Evolutionary conservation across 2,329 filamentous ascomycete genomes (phyloP), one percentile per base, ranked within the genome.

Genomic region (Penicillium olsonii): DNA sequence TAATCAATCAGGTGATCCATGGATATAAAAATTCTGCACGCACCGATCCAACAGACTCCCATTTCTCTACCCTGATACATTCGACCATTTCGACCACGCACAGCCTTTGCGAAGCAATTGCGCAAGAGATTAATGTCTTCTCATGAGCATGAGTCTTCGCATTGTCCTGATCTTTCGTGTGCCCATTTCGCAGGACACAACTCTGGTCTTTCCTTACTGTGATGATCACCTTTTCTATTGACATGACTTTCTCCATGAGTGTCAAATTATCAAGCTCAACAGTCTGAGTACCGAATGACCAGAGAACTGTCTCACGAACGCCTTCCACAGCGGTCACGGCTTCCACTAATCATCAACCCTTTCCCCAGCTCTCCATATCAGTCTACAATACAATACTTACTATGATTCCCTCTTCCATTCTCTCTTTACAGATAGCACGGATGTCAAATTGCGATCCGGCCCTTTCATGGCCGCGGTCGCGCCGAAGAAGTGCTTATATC

Each of bases 371-470:
- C 4, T 17, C 19, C 18, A 46, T 46, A 46, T 37, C 31, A n/a
- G 24, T n/a, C n/a, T n/a, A 35, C n/a, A 48, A 48, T 37, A 20
- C 39, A 44, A 43, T 29, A 43, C 45, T 48, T 37, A 24, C 45
- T 14, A 19, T 37, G 14, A 24, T 37, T 29, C n/a, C n/a, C 22
- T 14, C 12, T 27, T 27, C 17, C 24, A 15, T 42, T 29, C 2
- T n/a, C 31, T 5, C 35, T 41, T 45, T 34, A 92, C 18, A 29
- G 12, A 42, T 48, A 48, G 45, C 92, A 96, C 89, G 88, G 89
- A 96, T 96, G 92, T 96, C 91, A 96, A 96, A 96, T 96, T 96
- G 85, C 92, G 94, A 92, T 88, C 80, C 84, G 83, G 87, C 85
- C 75, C 71, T 67, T 69, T 63, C 76, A 86, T 96, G 90, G 87